Conservation (phyloP, 345 rosid species). For the Arabidopsis arenosa region DNA sequence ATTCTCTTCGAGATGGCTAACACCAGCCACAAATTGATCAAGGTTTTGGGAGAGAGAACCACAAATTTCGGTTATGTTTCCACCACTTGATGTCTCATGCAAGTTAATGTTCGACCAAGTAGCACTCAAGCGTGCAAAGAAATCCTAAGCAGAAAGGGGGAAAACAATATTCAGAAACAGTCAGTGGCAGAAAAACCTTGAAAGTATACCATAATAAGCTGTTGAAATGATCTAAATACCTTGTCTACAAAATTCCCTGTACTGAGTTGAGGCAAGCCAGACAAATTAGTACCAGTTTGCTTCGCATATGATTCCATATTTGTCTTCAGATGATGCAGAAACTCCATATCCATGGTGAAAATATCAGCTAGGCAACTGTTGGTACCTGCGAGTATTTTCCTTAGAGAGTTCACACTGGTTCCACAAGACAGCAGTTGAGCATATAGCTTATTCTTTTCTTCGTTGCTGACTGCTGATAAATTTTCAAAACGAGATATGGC, state of each 20-base stretch:
- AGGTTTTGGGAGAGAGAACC: slow-evolving; percentile 53
- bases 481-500: slow-evolving; percentile 60
- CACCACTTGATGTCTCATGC: slow-evolving; percentile 53
- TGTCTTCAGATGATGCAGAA: slow-evolving; percentile 64
- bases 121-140: slow-evolving; percentile 47
- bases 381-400: slow-evolving; percentile 54
- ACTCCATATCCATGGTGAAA: slow-evolving; percentile 63
- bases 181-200: slow-evolving; percentile 13
- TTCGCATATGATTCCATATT: slow-evolving; percentile 55
- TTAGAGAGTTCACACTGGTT: slow-evolving; percentile 56
- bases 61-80: slow-evolving; percentile 49
- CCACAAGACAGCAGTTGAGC: slow-evolving; percentile 55
- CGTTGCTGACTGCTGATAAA: slow-evolving; percentile 50
- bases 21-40: slow-evolving; percentile 58
- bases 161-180: slow-evolving; percentile 28
- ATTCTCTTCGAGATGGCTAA: slow-evolving; percentile 54
- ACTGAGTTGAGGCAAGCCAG: slow-evolving; percentile 46
- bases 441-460: slow-evolving; percentile 58
- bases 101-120: slow-evolving; percentile 49
- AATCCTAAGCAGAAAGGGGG: slow-evolving; percentile 55
- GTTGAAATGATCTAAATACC: slow-evolving; percentile 50
- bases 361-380: slow-evolving; percentile 52
- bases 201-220: slow-evolving; percentile 16
- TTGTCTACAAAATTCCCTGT: slow-evolving; percentile 44
- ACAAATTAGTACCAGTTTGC: slow-evolving; percentile 44